Conservation (phyloP, 1,139 yeast species). For the Debaryomyces coudertii region DNA sequence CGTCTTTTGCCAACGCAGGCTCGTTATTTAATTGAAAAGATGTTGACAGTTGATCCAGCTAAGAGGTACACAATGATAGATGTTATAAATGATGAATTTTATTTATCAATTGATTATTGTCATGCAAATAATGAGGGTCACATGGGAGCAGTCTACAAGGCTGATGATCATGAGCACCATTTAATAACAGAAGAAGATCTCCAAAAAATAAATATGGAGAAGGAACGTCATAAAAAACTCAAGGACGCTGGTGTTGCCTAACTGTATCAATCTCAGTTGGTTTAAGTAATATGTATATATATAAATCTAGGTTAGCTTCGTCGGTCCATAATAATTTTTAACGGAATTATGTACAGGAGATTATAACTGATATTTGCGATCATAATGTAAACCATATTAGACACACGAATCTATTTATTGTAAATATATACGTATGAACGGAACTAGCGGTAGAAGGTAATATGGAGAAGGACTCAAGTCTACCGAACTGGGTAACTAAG, state of each 20-base stretch:
- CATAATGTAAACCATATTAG: neutral
- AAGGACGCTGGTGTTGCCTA: constrained; percentile 19
- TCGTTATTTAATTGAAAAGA: constrained; percentile 35
- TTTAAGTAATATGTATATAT: neutral
- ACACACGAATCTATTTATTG: neutral
- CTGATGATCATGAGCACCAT: constrained; percentile 54
- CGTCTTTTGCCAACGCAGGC: constrained; percentile 41
- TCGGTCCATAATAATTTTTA: too few species aligned
- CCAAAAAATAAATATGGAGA: constrained; percentile 43
- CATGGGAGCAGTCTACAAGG: constrained; percentile 14
- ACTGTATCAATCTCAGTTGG: neutral
- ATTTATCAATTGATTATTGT: constrained; percentile 34
- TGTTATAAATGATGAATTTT: constrained; percentile 33
- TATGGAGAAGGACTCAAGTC: constrained; percentile 11
- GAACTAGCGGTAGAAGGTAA: neutral
- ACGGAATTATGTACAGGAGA: constrained; percentile 5
- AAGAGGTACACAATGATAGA: constrained; percentile 35
- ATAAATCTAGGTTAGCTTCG: too few species aligned
- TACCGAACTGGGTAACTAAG: constrained; percentile 39
- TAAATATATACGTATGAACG: neutral
- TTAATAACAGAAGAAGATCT: constrained; percentile 59
- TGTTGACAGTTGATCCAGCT: constrained; percentile 35
- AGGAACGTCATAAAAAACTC: constrained; percentile 34
- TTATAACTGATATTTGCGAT: constrained; percentile 4
- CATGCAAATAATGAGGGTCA: constrained; percentile 17